A percentile compares a stretch with the other conserved stretches of the same genome.
Conservation (phyloP, 2,329 filamentous ascomycete species). For the Pseudofabraea citricarpa region DNA sequence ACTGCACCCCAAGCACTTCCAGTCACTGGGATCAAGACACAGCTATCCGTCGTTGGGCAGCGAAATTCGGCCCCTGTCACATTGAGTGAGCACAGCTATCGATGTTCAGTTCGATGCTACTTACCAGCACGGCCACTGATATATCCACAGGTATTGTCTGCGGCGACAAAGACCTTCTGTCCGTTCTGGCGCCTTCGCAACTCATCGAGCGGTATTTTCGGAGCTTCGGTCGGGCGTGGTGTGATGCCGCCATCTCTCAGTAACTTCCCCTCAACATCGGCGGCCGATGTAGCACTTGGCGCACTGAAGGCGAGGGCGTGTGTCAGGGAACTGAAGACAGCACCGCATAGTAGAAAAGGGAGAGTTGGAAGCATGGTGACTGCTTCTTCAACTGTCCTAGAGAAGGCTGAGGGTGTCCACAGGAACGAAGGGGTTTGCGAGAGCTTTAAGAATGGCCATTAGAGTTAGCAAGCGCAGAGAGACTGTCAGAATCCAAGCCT, state of each 20-base stretch:
- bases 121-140: conserved; percentile 35
- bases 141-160: conserved; percentile 48
- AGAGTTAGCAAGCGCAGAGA: neutral
- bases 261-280: conserved; percentile 5
- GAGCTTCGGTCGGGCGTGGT: conserved; percentile 38
- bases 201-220: conserved; percentile 23
- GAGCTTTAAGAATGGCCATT: neutral
- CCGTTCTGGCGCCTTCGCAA: conserved; percentile 26
- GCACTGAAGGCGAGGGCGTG: neutral
- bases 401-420: neutral
- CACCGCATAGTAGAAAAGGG: neutral
- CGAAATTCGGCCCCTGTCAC: conserved; percentile 34
- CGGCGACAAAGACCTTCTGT: conserved; percentile 37
- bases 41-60: conserved; percentile 31
- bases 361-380: neutral
- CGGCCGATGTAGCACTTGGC: neutral
- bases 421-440: neutral
- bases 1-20: conserved; percentile 29
- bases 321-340: neutral
- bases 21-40: conserved; percentile 35
- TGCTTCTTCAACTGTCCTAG: neutral
- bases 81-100: conserved; percentile 3
- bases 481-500: neutral
- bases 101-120: too few species aligned
- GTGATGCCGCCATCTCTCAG: conserved; percentile 1